phyloP scores from a whole-genome alignment of 2,329 filamentous ascomycete genomes.

The Lomentospora prolificans region DNA sequence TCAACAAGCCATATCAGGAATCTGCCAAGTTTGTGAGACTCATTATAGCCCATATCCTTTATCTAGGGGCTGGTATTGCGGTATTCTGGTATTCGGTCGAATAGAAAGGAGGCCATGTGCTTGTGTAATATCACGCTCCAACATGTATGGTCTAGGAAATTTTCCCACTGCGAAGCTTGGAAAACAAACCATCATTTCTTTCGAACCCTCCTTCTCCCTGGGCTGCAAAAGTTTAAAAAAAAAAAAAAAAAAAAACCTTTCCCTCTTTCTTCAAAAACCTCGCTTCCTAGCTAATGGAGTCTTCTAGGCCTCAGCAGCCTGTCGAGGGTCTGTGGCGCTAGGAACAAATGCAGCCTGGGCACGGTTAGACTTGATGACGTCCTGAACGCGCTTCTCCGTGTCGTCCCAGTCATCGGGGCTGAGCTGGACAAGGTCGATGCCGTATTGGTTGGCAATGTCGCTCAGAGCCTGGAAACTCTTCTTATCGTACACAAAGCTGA shows the following conservation, averaged over 20 bases:
- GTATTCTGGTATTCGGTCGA: too few species aligned
- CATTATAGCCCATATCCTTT: too few species aligned
- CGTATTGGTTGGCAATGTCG: constrained; percentile 71
- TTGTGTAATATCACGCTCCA: too few species aligned
- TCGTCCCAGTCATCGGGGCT: constrained; percentile 84
- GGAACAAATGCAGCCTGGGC: constrained; percentile 46
- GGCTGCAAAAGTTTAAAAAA: too few species aligned
- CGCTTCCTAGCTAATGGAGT: not conserved
- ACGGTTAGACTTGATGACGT: constrained; percentile 63
- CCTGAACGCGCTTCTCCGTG: constrained; percentile 74
- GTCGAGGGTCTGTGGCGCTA: constrained; percentile 28
- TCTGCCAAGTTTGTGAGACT: too few species aligned
- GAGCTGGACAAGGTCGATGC: constrained; percentile 70
- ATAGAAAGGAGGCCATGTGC: too few species aligned
- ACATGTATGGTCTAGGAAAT: too few species aligned
- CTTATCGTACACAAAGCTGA: constrained; percentile 86
- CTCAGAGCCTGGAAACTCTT: constrained; percentile 71
- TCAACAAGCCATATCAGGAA: too few species aligned
- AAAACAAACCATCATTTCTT: too few species aligned
- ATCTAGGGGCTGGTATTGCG: too few species aligned
- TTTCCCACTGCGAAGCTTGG: too few species aligned
- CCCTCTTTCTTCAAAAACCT: not conserved
- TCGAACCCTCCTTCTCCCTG: too few species aligned
- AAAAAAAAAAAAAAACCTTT: not conserved
- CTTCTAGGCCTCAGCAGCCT: constrained; percentile 9